A percentile compares a stretch with the other conserved stretches of the same genome.
Conservation (phyloP, 1,139 yeast species). For the Candida labiduridarum region DNA sequence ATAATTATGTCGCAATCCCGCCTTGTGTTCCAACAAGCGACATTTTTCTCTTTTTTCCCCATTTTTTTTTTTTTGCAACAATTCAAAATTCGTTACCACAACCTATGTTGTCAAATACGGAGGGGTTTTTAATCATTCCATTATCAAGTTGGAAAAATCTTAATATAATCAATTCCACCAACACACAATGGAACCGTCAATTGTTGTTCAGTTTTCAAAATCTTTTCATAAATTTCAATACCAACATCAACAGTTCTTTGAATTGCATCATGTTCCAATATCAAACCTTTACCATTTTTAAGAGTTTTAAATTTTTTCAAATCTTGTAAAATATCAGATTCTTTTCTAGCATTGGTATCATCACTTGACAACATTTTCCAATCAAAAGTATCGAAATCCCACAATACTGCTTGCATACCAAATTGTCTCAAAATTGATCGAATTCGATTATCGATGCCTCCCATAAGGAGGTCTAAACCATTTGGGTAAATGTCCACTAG, state of each 20-base stretch:
- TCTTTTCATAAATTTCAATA: constrained; percentile 47
- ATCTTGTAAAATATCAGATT: constrained; percentile 54
- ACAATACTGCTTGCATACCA: constrained; percentile 83
- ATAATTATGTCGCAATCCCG: too few relatives aligned
- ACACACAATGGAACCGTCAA: constrained; percentile 85
- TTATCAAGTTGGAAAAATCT: constrained; percentile 21
- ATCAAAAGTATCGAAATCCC: constrained; percentile 93
- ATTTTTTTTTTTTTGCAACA: too few relatives aligned
- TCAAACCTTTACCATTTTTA: constrained; percentile 55
- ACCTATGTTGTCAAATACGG: too few relatives aligned
- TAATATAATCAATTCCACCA: constrained; percentile 56
- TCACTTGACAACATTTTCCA: constrained; percentile 64
- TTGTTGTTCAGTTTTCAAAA: constrained; percentile 56
- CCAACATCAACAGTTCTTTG: constrained; percentile 70
- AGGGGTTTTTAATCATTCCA: too few relatives aligned
- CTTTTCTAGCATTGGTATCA: constrained; percentile 36
- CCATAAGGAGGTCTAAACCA: constrained; percentile 98
- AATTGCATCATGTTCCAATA: constrained; percentile 83
- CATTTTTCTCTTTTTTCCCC: too few relatives aligned
- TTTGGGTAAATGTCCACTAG: constrained; percentile 83
- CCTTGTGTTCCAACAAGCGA: too few relatives aligned
- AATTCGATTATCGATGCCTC: constrained; percentile 81
- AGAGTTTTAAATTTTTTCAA: constrained; percentile 52
- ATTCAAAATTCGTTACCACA: too few relatives aligned
- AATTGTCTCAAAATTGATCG: constrained; percentile 78